A percentile compares a stretch with the other conserved stretches of the same genome.
phyloP scores from a whole-genome alignment of 106 monocot genomes.

The Triglochin maritima region DNA sequence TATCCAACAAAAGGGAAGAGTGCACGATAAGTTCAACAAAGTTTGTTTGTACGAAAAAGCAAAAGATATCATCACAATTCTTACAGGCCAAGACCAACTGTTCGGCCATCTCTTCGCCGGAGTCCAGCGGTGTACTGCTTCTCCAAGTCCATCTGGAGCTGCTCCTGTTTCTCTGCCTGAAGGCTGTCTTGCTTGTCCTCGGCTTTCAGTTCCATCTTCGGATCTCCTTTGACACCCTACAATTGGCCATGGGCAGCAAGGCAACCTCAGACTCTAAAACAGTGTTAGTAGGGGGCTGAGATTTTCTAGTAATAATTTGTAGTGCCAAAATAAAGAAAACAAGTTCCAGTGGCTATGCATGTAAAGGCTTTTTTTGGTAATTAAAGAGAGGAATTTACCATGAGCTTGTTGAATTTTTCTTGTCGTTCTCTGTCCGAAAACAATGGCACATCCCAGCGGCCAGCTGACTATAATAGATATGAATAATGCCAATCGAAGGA shows the following conservation, averaged over 20 bases:
- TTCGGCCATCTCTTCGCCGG: constrained; percentile 86
- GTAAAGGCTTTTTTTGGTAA: background rate
- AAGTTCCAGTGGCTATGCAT: background rate
- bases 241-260: constrained; percentile 85
- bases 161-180: constrained; percentile 47
- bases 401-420: constrained; percentile 99
- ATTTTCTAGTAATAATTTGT: constrained; percentile 1
- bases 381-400: constrained; percentile 46
- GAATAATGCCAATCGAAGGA: background rate
- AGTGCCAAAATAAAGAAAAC: background rate
- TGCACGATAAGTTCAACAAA: background rate
- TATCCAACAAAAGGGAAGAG: background rate
- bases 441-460: constrained; percentile 61
- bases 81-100: constrained; percentile 90
- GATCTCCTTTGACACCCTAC: constrained; percentile 91
- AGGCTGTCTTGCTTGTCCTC: constrained; percentile 29
- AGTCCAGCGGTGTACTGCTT: constrained; percentile 97
- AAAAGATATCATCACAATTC: background rate
- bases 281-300: constrained; percentile 53
- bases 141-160: constrained; percentile 74
- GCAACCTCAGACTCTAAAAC: constrained; percentile 97
- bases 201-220: constrained; percentile 23
- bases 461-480: constrained; percentile 27
- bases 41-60: background rate
- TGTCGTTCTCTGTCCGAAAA: constrained; percentile 81